Conservation (phyloP, 2,329 filamentous ascomycete genomes). For the Sclerotinia spermophila region DNA sequence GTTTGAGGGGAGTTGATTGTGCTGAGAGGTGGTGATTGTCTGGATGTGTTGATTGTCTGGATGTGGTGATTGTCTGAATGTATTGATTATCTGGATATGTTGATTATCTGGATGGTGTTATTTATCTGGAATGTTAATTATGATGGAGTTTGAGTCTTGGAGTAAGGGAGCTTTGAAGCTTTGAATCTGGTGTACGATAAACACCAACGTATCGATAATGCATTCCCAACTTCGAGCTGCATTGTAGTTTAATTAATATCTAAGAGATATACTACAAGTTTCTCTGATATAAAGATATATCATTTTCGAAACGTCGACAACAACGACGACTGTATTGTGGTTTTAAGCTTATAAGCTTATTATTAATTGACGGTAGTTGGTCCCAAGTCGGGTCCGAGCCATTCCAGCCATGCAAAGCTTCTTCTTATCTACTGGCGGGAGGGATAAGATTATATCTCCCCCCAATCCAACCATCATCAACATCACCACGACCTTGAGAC, state of each 20-base stretch:
- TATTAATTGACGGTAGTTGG: background rate
- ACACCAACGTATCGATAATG: background rate
- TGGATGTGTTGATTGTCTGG: too few species aligned
- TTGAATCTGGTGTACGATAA: background rate
- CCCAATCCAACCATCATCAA: background rate
- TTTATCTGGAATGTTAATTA: background rate
- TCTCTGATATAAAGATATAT: background rate
- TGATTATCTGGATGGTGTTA: background rate
- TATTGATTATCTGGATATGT: too few species aligned
- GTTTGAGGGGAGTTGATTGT: background rate
- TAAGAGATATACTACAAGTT: background rate
- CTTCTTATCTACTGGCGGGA: background rate
- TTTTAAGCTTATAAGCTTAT: background rate
- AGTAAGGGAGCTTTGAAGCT: background rate
- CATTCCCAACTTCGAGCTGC: background rate
- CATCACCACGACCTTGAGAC: background rate
- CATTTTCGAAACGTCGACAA: background rate
- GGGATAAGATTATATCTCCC: too few species aligned
- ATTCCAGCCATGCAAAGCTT: background rate
- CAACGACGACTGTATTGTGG: background rate
- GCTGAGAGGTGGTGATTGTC: background rate
- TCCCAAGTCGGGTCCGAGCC: background rate
- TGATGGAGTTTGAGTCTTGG: background rate
- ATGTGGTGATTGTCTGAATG: background rate
- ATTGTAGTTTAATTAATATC: too few species aligned